A percentile compares a stretch with the other conserved stretches of the same genome.
phyloP scores from a whole-genome alignment of 2,329 filamentous ascomycete genomes.

The Blastomyces gilchristii region DNA sequence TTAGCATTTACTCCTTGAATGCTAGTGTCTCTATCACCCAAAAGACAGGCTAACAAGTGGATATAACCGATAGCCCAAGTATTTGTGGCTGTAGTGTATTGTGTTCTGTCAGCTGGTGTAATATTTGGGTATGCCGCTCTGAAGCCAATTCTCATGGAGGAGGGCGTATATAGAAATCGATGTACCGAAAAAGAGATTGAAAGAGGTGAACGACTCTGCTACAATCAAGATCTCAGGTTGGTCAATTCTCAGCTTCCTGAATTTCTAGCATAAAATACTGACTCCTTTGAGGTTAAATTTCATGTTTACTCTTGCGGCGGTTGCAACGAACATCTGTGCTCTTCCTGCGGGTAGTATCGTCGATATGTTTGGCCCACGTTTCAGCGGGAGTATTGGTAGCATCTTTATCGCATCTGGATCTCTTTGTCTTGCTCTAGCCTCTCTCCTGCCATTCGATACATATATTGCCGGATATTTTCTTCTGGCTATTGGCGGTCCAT shows the following conservation, averaged over 20 bases:
- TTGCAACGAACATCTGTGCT: slow-evolving; percentile 77
- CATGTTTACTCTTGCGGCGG: slow-evolving; percentile 86
- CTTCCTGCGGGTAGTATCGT: slow-evolving; percentile 77
- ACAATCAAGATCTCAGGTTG: slow-evolving; percentile 47
- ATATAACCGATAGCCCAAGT: slow-evolving; percentile 50
- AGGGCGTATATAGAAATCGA: slow-evolving; percentile 58
- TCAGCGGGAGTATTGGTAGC: slow-evolving; percentile 62
- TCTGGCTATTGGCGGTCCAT: slow-evolving; percentile 67
- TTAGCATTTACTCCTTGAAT: background rate
- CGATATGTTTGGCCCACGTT: slow-evolving; percentile 68
- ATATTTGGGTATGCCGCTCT: slow-evolving; percentile 79
- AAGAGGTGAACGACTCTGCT: slow-evolving; percentile 44
- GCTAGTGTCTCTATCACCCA: background rate
- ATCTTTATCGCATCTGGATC: slow-evolving; percentile 60
- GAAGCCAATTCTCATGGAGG: slow-evolving; percentile 65
- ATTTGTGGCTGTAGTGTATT: slow-evolving; percentile 57
- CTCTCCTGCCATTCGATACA: slow-evolving; percentile 58
- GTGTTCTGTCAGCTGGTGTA: slow-evolving; percentile 65
- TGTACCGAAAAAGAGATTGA: slow-evolving; percentile 49
- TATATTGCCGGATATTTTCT: slow-evolving; percentile 65
- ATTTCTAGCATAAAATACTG: background rate
- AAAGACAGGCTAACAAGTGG: background rate
- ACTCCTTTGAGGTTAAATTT: slow-evolving; percentile 55
- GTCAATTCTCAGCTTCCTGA: slow-evolving; percentile 6
- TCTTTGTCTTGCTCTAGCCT: slow-evolving; percentile 59